phyloP scores from a whole-genome alignment of 208 protist genomes.

The Crithidia sp. region DNA sequence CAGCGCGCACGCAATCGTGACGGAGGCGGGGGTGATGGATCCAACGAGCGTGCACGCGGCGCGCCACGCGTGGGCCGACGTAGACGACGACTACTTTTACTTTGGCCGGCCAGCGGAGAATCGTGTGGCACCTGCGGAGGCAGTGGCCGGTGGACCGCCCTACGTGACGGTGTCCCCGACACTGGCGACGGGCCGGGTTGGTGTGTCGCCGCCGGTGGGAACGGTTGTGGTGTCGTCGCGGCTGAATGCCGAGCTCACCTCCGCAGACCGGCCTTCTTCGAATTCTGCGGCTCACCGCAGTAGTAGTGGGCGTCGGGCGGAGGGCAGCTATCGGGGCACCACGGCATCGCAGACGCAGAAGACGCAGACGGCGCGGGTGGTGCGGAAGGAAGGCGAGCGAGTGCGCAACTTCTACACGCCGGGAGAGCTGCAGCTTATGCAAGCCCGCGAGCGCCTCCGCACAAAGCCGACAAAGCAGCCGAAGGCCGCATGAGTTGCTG shows the following conservation, averaged over 20 bases:
- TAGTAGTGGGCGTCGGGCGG: neutral
- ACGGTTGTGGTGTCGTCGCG: slow-evolving; percentile 39
- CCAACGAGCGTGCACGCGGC: slow-evolving; percentile 36
- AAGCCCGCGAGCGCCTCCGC: slow-evolving; percentile 61
- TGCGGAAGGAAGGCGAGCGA: slow-evolving; percentile 22
- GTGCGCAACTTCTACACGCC: slow-evolving; percentile 46
- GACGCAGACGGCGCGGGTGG: slow-evolving; percentile 18
- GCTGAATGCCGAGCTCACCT: slow-evolving; percentile 31
- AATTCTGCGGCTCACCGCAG: slow-evolving; percentile 4
- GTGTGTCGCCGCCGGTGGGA: slow-evolving; percentile 60
- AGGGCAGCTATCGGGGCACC: slow-evolving; percentile 12
- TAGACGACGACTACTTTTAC: slow-evolving; percentile 87
- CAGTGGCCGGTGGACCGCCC: slow-evolving; percentile 7
- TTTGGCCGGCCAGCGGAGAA: slow-evolving; percentile 52
- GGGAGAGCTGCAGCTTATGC: slow-evolving; percentile 71
- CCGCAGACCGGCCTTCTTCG: neutral
- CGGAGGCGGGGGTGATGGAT: slow-evolving; percentile 51
- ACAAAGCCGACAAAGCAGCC: slow-evolving; percentile 12
- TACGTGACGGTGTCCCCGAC: slow-evolving; percentile 4
- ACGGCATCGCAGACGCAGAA: slow-evolving; percentile 32
- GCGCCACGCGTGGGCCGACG: slow-evolving; percentile 38
- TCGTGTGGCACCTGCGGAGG: slow-evolving; percentile 2
- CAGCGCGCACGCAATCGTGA: neutral
- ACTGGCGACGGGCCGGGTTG: neutral
- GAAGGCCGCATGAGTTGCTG: neutral